Conservation (phyloP, 495 filamentous ascomycete genomes). For the Neurospora pannonica region DNA sequence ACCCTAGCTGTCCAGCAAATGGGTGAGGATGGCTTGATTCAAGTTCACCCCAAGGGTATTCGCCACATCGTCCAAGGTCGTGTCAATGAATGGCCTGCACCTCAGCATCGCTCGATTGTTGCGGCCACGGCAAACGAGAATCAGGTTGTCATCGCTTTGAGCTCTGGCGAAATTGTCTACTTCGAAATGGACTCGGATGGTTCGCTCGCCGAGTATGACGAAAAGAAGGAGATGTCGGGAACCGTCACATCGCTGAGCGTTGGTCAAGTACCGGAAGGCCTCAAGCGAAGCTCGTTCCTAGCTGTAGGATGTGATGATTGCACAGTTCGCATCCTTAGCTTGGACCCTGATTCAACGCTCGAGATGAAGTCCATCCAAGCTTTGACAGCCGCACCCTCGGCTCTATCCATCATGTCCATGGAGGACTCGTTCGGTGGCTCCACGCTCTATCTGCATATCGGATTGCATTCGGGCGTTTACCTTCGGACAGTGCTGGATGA, state of each 20-base stretch:
- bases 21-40: conserved; percentile 84
- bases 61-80: conserved; percentile 76
- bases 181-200: conserved; percentile 95
- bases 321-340: conserved; percentile 81
- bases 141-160: conserved; percentile 87
- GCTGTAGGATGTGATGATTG: conserved; percentile 96
- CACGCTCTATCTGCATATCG: conserved; percentile 88
- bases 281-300: conserved; percentile 74
- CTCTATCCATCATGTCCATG: conserved; percentile 90
- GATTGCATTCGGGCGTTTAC: conserved; percentile 90
- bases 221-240: conserved; percentile 91
- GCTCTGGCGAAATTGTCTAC: conserved; percentile 92
- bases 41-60: conserved; percentile 93
- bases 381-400: conserved; percentile 78
- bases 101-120: conserved; percentile 88
- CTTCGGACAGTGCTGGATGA: conserved; percentile 90
- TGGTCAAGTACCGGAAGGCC: conserved; percentile 86
- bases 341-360: conserved; percentile 82
- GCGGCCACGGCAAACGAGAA: conserved; percentile 91
- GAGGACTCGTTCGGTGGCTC: conserved; percentile 69
- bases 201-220: conserved; percentile 84
- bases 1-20: conserved; percentile 90
- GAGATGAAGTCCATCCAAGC: conserved; percentile 92
- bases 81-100: conserved; percentile 90
- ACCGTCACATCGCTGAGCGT: conserved; percentile 89